Evolutionary conservation across 768 basidiomycete species (phyloP), one percentile per base, ranked within the genome.

Genomic region (Mycena metata): DNA sequence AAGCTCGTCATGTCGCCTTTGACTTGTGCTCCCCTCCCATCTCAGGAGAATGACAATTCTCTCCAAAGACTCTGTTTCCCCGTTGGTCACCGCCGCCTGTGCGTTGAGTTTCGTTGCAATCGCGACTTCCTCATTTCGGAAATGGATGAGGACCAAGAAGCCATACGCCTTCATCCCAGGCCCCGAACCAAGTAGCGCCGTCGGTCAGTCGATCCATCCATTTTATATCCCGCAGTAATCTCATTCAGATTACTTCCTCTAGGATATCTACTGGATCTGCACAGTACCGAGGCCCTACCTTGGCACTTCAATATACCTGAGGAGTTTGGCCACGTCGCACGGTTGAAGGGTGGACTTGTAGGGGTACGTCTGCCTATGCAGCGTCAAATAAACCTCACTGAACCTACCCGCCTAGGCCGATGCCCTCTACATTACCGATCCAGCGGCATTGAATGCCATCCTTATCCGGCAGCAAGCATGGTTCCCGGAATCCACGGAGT

Each of bases 371-470:
- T 2, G 6, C 30, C 5, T 41, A 8, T 17, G 8, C 49, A 61
- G 7, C 19, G 15, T 11, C 12, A 0, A 23, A 17, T 24, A 13
- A 2, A 17, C 13, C 12, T 36, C 12, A 2, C 51, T 54, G 5
- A 61, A 23, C 43, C 23, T 26, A 3, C 1, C 42, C 15, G 16
- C 5, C 8, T 35, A 76, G 75, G 24, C 68, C 30, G 75, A 77
- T 51, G 76, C 74, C 8, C 50, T 77, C 23, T 77, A 77, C 35
- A 67, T 77, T 24, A 73, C 75, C 3, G 76, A 77, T 59, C 76
- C 76, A 1, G 60, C 69, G 17, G 76, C 76, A 0, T 67, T 77
- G 45, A 63, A 74, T 35, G 45, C 76, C 0, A 75, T 77, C 41
- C 72, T 77, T 24, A 73, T 77, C 30, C 66, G 67, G 17, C 71